Evolutionary conservation across 2,329 filamentous ascomycete species (phyloP), one percentile per base, ranked within the genome.

Genomic region (Madurella mycetomatis): DNA sequence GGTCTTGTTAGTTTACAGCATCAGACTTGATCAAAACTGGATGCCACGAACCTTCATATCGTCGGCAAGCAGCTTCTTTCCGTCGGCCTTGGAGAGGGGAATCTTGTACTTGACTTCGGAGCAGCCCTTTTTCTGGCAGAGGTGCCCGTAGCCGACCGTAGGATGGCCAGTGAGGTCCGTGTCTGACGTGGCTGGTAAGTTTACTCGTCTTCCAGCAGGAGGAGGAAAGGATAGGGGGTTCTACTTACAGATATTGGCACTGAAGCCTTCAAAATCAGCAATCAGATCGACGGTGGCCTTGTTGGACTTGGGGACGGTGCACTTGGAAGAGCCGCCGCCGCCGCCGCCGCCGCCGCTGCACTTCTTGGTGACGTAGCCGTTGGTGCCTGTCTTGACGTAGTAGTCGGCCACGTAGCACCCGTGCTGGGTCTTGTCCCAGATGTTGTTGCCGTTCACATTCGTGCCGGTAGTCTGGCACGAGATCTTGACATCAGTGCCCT

Each of bases 81-180:
- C 77, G 19, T 72, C 67, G 1, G 63, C 62, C 30, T 70, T 59
- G 3, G 70, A 73, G 15, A 80, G 64, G 0, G 77, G 77, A 56
- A 78, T 74, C 0, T 66, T 54, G 62, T 76, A 79, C 9, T 65
- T 62, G 30, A 80, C 70, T 34, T 80, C 77, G 1, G 69, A 60
- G 64, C 76, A 80, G 12, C 61, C 65, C 8, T 64, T 56, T 9
- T 71, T 67, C 34, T 62, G 55, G 65, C 77, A 80, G 9, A 76
- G 67, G 60, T 80, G 78, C 15, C 77, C 77, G 56, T 78, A 79
- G 2, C 77, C 77, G 0, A 80, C 72, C 4, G 75, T 80, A 0
- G 75, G 74, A 25, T 74, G 66, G 30, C 76, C 76, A 43, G 72
- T 70, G 16, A 75, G 72, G 55, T 79, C 76, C 5, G 51, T 61